Base-by-base conservation (phyloP, 495 filamentous ascomycete genomes). In the Immersiella caudata region DNA sequence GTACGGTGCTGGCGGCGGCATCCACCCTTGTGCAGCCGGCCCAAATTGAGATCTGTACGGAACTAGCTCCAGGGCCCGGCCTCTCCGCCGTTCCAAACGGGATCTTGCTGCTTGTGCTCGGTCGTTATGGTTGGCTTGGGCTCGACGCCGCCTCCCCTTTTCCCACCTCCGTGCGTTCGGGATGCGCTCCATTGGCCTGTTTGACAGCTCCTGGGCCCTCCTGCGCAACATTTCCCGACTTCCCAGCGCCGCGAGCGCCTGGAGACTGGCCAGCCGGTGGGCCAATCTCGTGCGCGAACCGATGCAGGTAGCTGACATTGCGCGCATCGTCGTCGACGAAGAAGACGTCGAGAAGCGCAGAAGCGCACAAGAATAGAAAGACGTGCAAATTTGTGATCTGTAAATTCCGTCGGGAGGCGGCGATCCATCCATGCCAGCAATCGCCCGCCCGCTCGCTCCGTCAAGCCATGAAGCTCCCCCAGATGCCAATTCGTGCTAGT, bases 91-190 rank as follows among this genome's bases (percentile, higher is more conserved):
- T 57, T 46, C 54, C 29, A 68, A 65, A 68, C 61, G 69, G 51
- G 51, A 71, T 65, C 49, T 62, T 58, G 56, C 62, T 58, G 57
- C 54, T 66, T 62, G 59, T 69, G 61, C 57, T 56, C 51, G 56
- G 66, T 35, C 62, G 36, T 49, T 67, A 64, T 70, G 68, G 62
- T 68, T 73, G 70, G 67, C 58, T 36, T 58, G 54, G 67, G 70
- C 62, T 72, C 70, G 62, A 66, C 68, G 65, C 68, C 68, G 50
- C 71, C 29, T 63, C 66, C 69, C 66, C 71, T 62, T 68, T 68
- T 71, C 63, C 66, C 40, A 46, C 35, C 63, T 68, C 66, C 58
- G 24, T 66, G 70, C 68, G 60, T 68, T 64, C 59, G 57, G 60
- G 62, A 62, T 61, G 64, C 24, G 25, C 16, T 64, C 61, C 51